Conservation (phyloP, 805 yeast genomes). For the Lipomyces anomalus region DNA sequence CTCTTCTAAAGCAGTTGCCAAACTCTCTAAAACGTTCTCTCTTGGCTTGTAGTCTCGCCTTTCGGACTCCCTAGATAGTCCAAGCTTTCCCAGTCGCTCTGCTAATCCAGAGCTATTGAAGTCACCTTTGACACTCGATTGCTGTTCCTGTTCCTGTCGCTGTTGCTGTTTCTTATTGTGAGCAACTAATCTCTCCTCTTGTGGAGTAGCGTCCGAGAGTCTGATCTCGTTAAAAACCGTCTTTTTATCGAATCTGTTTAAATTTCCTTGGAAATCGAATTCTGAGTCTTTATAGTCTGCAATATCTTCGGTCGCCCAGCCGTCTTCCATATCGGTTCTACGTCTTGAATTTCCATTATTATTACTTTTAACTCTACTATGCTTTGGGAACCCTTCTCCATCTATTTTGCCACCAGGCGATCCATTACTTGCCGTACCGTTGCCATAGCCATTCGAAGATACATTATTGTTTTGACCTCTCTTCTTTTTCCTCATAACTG, state of each 20-base stretch:
- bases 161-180: slow-evolving; percentile 48
- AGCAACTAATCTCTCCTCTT: slow-evolving; percentile 62
- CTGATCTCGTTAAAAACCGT: slow-evolving; percentile 69
- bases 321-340: slow-evolving; percentile 15
- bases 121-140: not conserved
- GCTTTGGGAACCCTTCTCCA: not conserved
- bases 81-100: not conserved
- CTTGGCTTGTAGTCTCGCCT: slow-evolving; percentile 15
- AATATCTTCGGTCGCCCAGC: slow-evolving; percentile 31
- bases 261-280: slow-evolving; percentile 79
- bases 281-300: slow-evolving; percentile 52
- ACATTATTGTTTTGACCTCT: not conserved
- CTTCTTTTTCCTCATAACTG: not conserved
- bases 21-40: slow-evolving; percentile 17
- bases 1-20: slow-evolving; percentile 3
- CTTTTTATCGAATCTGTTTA: slow-evolving; percentile 74
- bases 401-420: not conserved
- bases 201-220: slow-evolving; percentile 51
- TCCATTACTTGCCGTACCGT: not conserved
- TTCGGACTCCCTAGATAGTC: slow-evolving; percentile 6
- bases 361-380: slow-evolving; percentile 1
- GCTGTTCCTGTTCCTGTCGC: too few relatives aligned
- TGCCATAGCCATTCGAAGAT: not conserved
- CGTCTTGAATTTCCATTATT: slow-evolving; percentile 17
- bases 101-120: not conserved